phyloP scores from a whole-genome alignment of 2,329 filamentous ascomycete species.

The Orbilia oligospora region DNA sequence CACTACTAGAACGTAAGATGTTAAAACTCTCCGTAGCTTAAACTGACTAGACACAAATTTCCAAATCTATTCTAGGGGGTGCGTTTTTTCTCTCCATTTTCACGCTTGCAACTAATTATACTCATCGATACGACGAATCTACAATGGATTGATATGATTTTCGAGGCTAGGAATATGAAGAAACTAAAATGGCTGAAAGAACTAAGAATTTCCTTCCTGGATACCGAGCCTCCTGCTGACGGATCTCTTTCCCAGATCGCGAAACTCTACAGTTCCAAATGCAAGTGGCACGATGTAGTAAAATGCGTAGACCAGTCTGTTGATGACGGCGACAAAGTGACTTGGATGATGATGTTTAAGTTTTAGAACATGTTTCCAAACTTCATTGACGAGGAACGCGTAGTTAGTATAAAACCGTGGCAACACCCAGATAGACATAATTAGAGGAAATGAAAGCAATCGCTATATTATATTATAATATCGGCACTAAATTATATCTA shows the following conservation, averaged over 20 bases:
- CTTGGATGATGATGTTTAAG: neutral
- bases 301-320: neutral
- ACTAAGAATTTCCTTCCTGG: neutral
- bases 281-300: neutral
- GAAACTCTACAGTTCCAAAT: neutral
- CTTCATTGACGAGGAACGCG: too few species aligned
- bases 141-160: slow-evolving; percentile 8
- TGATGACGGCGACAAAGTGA: too few species aligned
- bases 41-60: neutral
- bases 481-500: too few species aligned
- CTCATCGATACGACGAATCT: neutral
- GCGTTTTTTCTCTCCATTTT: neutral
- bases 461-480: too few species aligned
- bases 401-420: too few species aligned
- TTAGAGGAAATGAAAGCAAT: too few species aligned
- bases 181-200: neutral
- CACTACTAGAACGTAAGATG: neutral
- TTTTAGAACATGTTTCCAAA: too few species aligned
- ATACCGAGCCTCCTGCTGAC: neutral
- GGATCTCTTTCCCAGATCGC: neutral
- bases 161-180: neutral
- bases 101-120: neutral
- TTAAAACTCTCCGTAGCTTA: neutral
- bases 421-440: too few species aligned
- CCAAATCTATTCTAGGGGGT: neutral